A percentile compares a stretch with the other conserved stretches of the same genome.
These are phyloP conservation scores for Chlamydomonas sp. DNA, from an alignment of 139 green algal species.

Conservation along the genomic window DNA sequence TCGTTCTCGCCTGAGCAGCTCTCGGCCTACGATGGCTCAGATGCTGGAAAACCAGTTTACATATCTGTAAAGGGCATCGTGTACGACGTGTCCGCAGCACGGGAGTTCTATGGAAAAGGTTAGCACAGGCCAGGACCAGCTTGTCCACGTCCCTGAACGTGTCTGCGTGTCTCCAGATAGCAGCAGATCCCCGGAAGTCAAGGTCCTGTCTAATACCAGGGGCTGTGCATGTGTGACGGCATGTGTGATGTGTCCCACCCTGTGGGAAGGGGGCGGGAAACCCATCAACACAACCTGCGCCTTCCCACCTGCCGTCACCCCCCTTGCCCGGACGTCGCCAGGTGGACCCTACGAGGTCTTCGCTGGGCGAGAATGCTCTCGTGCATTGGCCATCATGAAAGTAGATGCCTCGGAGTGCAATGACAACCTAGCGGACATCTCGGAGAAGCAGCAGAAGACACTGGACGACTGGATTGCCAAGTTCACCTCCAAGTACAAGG, in stretches of 20 bases:
- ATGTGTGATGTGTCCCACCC: no score
- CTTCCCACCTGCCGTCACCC: background rate
- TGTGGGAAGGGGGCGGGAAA: background rate
- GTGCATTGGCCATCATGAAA: slow-evolving; percentile 49
- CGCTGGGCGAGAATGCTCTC: slow-evolving; percentile 44
- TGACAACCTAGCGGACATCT: slow-evolving; percentile 53
- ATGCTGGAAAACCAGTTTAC: slow-evolving; percentile 29
- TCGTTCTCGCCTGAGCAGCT: background rate
- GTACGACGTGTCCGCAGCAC: slow-evolving; percentile 41
- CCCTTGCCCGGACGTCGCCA: background rate
- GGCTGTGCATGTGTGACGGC: background rate
- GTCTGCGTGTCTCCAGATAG: no score
- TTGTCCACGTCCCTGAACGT: background rate
- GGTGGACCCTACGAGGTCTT: slow-evolving; percentile 48
- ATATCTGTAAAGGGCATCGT: slow-evolving; percentile 35
- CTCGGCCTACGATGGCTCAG: background rate
- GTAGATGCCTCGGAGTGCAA: slow-evolving; percentile 52
- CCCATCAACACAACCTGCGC: background rate
- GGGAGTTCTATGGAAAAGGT: slow-evolving; percentile 51
- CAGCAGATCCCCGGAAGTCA: background rate
- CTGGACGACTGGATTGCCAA: slow-evolving; percentile 53
- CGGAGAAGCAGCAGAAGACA: slow-evolving; percentile 49
- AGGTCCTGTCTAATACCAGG: background rate
- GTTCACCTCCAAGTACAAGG: slow-evolving; percentile 50
- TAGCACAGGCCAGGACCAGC: no score